A percentile compares a stretch with the other conserved stretches of the same genome.
Evolutionary conservation across 148 eudicot genomes (phyloP).

Genomic region (Selenicereus undatus): DNA sequence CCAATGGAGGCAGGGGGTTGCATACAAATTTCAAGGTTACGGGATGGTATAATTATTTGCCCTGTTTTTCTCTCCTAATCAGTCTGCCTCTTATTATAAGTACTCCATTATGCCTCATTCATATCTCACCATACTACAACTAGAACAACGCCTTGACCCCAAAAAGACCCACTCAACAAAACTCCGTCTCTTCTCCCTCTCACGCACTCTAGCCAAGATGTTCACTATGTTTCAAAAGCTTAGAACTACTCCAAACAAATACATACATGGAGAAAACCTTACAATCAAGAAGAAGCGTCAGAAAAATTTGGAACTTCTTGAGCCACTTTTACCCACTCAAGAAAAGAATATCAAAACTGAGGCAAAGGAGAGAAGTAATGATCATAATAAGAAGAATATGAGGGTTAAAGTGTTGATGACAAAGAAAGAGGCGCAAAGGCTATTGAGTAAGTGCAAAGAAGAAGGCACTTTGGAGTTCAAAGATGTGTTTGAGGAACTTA

Average conservation of each 20-base stretch:
- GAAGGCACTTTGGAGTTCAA: slow-evolving; percentile 39
- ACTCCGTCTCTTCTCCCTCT: background rate
- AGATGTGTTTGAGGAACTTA: slow-evolving; percentile 43
- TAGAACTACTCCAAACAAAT: slow-evolving; percentile 9
- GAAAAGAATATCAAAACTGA: background rate
- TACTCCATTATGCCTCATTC: background rate
- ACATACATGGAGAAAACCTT: slow-evolving; percentile 8
- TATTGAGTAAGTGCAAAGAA: slow-evolving; percentile 38
- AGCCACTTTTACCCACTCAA: slow-evolving; percentile 12
- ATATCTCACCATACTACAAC: background rate
- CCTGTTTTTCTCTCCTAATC: no score
- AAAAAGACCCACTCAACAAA: background rate
- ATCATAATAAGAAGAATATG: background rate
- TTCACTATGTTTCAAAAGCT: slow-evolving; percentile 14
- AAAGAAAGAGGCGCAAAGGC: slow-evolving; percentile 42
- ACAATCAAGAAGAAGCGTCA: slow-evolving; percentile 15
- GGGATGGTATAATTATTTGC: no score
- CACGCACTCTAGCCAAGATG: slow-evolving; percentile 1
- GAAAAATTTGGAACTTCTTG: slow-evolving; percentile 16
- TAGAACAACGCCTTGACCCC: background rate
- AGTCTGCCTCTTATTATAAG: background rate
- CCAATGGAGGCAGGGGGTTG: no score
- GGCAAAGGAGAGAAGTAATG: background rate
- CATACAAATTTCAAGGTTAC: no score
- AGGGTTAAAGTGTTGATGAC: slow-evolving; percentile 53